Evolutionary conservation across 2,329 filamentous ascomycete genomes (phyloP), one percentile per base, ranked within the genome.

Genomic region (Cladophialophora chaetospira): DNA sequence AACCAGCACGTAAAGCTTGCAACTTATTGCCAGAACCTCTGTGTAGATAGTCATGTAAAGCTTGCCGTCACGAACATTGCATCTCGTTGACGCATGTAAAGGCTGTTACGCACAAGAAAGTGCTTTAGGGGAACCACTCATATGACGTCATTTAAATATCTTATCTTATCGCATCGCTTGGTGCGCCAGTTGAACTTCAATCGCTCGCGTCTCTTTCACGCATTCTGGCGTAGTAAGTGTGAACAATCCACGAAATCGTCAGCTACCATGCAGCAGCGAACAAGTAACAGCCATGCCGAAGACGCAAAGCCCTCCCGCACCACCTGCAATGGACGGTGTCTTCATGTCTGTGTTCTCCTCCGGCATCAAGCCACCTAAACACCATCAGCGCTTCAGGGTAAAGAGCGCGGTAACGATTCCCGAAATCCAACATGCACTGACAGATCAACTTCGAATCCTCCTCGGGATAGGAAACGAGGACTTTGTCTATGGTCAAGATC

Each of bases 281-380:
- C 13, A n/a, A 2, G 5, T 25, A 21, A 29, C 42, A 25, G 5
- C 35, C 25, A 52, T 47, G 58, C 53, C 53, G 5, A 49, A 53
- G 23, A 50, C 31, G 11, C 45, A 58, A 40, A 46, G 26, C 29
- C 25, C 49, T 10, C 11, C 42, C 29, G 33, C 44, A 13, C 15
- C 43, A 6, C 5, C 26, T n/a, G 21, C 26, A 10, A 15, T 23
- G 3, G 46, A 47, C 29, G 46, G 53, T 19, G 51, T 48, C 15
- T 60, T 60, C 26, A 49, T 47, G n/a, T 63, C 57, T 9, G 60
- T 63, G 50, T 63, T 63, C 38, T 44, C 60, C n/a, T 40, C 29
- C 10, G 21, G 29, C 17, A 26, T 60, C 36, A 55, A 54, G 31
- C 51, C 60, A 28, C 60, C 60, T 25, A 49, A 36, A 51, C 35